Evolutionary conservation across 1,284 basidiomycete species (phyloP).

Genomic region (Moesziomyces antarcticus): DNA sequence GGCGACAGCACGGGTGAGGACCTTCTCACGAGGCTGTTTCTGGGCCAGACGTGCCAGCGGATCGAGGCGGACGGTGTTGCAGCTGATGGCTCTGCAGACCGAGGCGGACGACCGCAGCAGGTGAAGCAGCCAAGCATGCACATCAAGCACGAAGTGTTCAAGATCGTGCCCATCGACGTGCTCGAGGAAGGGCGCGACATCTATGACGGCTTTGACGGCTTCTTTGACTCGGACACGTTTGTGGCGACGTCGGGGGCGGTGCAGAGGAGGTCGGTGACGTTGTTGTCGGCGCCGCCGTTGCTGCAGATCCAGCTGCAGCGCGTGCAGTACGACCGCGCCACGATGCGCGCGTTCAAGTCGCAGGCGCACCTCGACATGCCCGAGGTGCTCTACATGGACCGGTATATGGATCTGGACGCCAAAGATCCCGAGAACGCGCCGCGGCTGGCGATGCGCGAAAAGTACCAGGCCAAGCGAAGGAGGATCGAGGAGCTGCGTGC

Average conservation of each 20-base stretch:
- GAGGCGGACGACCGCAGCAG: conserved; percentile 24
- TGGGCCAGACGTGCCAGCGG: conserved; percentile 57
- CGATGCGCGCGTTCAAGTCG: conserved; percentile 89
- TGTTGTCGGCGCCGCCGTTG: conserved; percentile 87
- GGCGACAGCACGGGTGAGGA: conserved; percentile 11
- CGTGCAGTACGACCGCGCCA: conserved; percentile 94
- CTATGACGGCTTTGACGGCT: conserved; percentile 91
- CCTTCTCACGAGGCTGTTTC: conserved; percentile 51
- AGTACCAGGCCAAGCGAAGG: conserved; percentile 48
- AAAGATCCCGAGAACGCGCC: conserved; percentile 71
- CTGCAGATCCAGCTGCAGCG: conserved; percentile 95
- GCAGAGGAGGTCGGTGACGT: conserved; percentile 85
- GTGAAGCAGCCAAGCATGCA: conserved; percentile 70
- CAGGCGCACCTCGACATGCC: conserved; percentile 93
- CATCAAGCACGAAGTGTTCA: conserved; percentile 90
- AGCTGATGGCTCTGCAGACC: conserved; percentile 3
- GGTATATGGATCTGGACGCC: conserved; percentile 79
- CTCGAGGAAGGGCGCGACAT: conserved; percentile 84
- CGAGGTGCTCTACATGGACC: conserved; percentile 87
- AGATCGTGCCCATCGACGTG: conserved; percentile 92
- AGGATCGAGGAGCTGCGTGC: conserved; percentile 41
- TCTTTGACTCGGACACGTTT: conserved; percentile 85
- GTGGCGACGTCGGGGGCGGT: conserved; percentile 84
- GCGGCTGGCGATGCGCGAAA: conserved; percentile 76
- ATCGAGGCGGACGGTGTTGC: conserved; percentile 34